Conservation (phyloP, 1,284 basidiomycete species). For the Pulchroboletus neoregius region DNA sequence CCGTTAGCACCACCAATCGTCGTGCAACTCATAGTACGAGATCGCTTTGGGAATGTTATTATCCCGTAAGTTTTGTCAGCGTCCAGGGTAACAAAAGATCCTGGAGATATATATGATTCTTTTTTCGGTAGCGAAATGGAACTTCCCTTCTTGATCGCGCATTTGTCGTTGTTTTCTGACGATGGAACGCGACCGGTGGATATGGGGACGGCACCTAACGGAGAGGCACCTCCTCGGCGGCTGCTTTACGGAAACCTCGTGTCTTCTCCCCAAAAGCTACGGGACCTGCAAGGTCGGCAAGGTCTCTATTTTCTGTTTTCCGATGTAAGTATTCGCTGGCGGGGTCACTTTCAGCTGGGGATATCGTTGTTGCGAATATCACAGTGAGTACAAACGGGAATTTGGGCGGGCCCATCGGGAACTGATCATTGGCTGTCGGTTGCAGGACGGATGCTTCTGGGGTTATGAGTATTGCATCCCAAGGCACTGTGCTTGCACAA, state of each 20-base stretch:
- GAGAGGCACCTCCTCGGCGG: conserved; percentile 46
- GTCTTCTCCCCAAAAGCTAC: conserved; percentile 71
- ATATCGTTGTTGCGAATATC: conserved; percentile 74
- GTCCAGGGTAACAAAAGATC: conserved; percentile 25
- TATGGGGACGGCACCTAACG: conserved; percentile 47
- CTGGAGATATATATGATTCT: conserved; percentile 18
- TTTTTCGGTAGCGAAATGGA: conserved; percentile 60
- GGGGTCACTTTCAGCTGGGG: conserved; percentile 72
- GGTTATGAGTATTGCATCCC: conserved; percentile 44
- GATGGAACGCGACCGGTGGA: conserved; percentile 58
- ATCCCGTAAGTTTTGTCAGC: conserved; percentile 56
- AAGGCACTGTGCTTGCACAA: conserved; percentile 60
- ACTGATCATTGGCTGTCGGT: conserved; percentile 24
- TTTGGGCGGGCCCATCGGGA: conserved; percentile 16
- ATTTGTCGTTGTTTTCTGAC: conserved; percentile 65
- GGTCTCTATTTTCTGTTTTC: conserved; percentile 87
- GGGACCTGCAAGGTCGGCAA: conserved; percentile 70
- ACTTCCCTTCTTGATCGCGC: conserved; percentile 78
- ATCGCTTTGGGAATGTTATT: conserved; percentile 60
- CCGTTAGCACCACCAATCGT: conserved; percentile 79
- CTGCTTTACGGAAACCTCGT: conserved; percentile 83
- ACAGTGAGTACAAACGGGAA: conserved; percentile 51
- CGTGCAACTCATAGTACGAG: conserved; percentile 70
- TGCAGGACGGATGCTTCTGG: conserved; percentile 51
- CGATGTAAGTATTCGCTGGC: conserved; percentile 78